Conservation (phyloP, 2,329 filamentous ascomycete genomes). For the Myriosclerotinia scirpicola region DNA sequence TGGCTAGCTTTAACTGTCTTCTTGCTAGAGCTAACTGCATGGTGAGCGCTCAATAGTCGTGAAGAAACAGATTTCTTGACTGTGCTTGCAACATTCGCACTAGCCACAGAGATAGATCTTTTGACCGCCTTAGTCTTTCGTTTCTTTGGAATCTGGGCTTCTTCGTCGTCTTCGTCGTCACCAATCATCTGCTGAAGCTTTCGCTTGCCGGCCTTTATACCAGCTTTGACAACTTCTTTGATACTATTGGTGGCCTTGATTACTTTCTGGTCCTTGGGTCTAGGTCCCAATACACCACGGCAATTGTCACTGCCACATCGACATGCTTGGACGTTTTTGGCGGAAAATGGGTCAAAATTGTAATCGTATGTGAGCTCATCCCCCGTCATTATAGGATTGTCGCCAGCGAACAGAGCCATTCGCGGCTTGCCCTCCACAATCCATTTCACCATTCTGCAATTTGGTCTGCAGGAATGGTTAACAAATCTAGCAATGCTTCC, state of each 20-base stretch:
- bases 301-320: constrained; percentile 64
- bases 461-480: constrained; percentile 95
- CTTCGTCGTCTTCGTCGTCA: constrained; percentile 31
- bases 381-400: constrained; percentile 85
- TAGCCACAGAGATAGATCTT: constrained; percentile 39
- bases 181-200: constrained; percentile 56
- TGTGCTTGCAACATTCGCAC: constrained; percentile 42
- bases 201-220: constrained; percentile 53
- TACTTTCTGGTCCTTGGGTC: constrained; percentile 55
- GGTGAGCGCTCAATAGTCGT: constrained; percentile 31
- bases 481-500: constrained; percentile 97
- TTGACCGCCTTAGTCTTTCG: constrained; percentile 49
- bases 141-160: constrained; percentile 44
- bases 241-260: constrained; percentile 46
- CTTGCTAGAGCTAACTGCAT: constrained; percentile 29
- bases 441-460: constrained; percentile 98
- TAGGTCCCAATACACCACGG: constrained; percentile 62
- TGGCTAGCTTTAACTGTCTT: constrained; percentile 27
- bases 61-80: constrained; percentile 45
- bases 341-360: constrained; percentile 68
- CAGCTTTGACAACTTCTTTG: constrained; percentile 41
- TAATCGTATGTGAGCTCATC: constrained; percentile 96
- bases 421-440: constrained; percentile 89
- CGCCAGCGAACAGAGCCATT: constrained; percentile 95
- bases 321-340: constrained; percentile 67